Evolutionary conservation across 257 asterid species (phyloP), one percentile per base, ranked within the genome.

Genomic region (Solanum tacnaense): DNA sequence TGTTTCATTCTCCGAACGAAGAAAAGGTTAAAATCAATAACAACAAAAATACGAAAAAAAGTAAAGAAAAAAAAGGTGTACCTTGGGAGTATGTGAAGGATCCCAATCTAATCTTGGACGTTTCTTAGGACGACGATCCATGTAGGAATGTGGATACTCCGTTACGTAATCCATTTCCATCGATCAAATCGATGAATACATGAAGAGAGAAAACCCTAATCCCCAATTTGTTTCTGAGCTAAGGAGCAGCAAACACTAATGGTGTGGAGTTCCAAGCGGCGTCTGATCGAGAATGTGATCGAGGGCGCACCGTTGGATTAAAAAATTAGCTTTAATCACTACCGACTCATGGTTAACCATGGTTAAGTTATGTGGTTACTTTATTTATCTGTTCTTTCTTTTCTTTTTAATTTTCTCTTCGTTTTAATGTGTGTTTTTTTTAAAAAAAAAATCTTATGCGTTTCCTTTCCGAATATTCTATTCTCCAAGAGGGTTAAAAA

Each of bases 91-190:
- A 34, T 91, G 92, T 70, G 92, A 88, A 18, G 87, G 84, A 89
- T 92, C 91, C 92, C 94, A 92, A 85, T 91, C 90, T 85, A 92
- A 83, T 79, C 92, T 90, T 34, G 93, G 90, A 16, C 94, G 92
- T 85, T 92, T 92, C 74, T 84, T 90, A 46, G 94, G 94, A 32
- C 93, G 91, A 2, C 92, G 92, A 90, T 92, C 93, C 90, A 87
- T 91, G 23, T 91, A 89, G n/a, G 91, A 58, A 84, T 89, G 73
- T 5, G 92, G 38, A 72, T 87, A 72, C 27, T 91, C 93, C 29
- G 88, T 58, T 75, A 88, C 36, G 81, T 73, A 90, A 67, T 91
- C 91, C 92, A 90, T 88, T 41, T 90, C 91, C 88, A 89, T 89
- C 72, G 86, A 87, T 65, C 88, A 84, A 89, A 82, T 67, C 68